phyloP scores from a whole-genome alignment of 352 stramenopile species.

The Phytophthora rubi region DNA sequence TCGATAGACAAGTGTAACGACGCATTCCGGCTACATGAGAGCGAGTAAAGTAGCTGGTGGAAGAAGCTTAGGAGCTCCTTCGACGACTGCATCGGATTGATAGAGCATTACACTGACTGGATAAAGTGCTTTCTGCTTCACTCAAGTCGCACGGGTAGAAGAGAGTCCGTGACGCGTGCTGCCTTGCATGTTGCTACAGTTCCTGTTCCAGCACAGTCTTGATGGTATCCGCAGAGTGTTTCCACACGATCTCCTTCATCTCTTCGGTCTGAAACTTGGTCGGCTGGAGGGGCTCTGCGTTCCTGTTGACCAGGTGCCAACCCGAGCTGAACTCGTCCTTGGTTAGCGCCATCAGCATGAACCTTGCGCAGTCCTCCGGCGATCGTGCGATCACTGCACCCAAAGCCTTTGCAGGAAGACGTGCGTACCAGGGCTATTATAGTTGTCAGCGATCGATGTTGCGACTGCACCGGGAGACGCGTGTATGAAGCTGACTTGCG shows the following conservation, averaged over 20 bases:
- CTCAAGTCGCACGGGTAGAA: background rate
- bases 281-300: constrained; percentile 13
- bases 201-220: constrained; percentile 16
- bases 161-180: background rate
- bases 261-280: constrained; percentile 32
- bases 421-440: constrained; percentile 17
- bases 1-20: background rate
- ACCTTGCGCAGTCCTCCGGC: constrained; percentile 18
- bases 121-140: background rate
- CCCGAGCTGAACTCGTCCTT: constrained; percentile 23
- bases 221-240: constrained; percentile 22
- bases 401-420: constrained; percentile 14
- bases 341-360: constrained; percentile 19
- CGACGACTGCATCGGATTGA: background rate
- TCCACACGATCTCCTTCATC: constrained; percentile 34
- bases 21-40: background rate
- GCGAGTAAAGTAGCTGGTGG: background rate
- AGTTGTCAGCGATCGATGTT: constrained; percentile 13
- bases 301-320: constrained; percentile 22
- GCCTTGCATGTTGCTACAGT: background rate
- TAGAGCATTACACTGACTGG: constrained; percentile 13
- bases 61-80: constrained; percentile 2
- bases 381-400: constrained; percentile 9
- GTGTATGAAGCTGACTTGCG: constrained; percentile 27
- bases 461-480: constrained; percentile 12